Conservation (phyloP, 2,329 filamentous ascomycete genomes). For the Penicillium janthinellum region DNA sequence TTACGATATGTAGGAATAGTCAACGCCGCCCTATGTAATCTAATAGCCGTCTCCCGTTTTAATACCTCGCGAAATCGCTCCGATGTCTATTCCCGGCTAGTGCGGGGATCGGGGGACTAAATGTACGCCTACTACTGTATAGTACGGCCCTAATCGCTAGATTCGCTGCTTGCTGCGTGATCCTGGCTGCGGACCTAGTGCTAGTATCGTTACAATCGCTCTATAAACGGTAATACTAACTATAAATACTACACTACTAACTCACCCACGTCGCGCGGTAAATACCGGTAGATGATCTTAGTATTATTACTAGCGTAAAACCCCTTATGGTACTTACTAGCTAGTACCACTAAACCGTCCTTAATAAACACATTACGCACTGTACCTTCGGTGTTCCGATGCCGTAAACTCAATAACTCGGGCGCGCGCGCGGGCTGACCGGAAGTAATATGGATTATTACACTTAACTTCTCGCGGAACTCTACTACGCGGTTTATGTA, state of each 20-base stretch:
- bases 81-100: neutral
- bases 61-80: neutral
- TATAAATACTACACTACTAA: slow-evolving; percentile 19
- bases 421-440: too few relatives aligned
- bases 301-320: too few relatives aligned
- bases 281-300: too few relatives aligned
- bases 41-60: neutral
- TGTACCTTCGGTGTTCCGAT: too few relatives aligned
- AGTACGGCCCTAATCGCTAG: neutral
- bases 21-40: neutral
- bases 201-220: neutral
- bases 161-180: neutral
- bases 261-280: slow-evolving; percentile 4
- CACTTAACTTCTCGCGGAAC: too few relatives aligned
- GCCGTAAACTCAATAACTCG: too few relatives aligned
- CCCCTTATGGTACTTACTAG: too few relatives aligned
- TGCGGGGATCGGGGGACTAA: neutral
- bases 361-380: too few relatives aligned
- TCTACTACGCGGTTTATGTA: too few relatives aligned
- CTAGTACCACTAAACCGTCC: too few relatives aligned
- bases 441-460: too few relatives aligned
- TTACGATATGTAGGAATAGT: neutral
- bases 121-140: neutral
- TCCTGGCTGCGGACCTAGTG: neutral
- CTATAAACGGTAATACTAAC: slow-evolving; percentile 5